A percentile compares a stretch with the other conserved stretches of the same genome.
Evolutionary conservation across 1,139 yeast genomes (phyloP).

Genomic region (Nakaseomyces kungkrabaensis): DNA sequence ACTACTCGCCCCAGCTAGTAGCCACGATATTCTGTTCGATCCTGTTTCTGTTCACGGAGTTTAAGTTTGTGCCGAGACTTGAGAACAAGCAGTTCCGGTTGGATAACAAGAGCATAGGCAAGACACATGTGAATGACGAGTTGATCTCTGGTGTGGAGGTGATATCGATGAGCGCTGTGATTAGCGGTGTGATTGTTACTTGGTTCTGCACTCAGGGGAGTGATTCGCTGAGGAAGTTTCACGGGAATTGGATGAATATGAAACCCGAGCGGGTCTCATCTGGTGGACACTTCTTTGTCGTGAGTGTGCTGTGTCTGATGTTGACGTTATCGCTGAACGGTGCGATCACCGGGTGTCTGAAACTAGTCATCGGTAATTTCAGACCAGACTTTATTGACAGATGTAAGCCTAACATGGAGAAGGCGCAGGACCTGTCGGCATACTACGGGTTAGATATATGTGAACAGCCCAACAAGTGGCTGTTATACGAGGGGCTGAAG

Average conservation of each 20-base stretch:
- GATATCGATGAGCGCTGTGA: conserved; percentile 14
- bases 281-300: conserved; percentile 17
- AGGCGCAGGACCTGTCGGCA: conserved; percentile 2
- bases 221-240: conserved; percentile 9
- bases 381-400: conserved; percentile 26
- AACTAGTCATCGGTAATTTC: conserved; percentile 19
- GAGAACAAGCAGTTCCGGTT: conserved; percentile 12
- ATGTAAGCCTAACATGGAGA: conserved; percentile 13
- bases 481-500: conserved; percentile 24
- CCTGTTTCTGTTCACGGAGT: conserved; percentile 16
- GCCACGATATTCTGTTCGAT: conserved; percentile 8
- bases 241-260: conserved; percentile 8
- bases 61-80: conserved; percentile 14
- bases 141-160: conserved; percentile 18
- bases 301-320: conserved; percentile 16
- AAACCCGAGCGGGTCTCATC: conserved; percentile 12
- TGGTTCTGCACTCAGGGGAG: conserved; percentile 17
- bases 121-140: conserved; percentile 16
- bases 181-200: conserved; percentile 13
- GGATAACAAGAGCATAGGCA: conserved; percentile 13
- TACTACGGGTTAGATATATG: conserved; percentile 14
- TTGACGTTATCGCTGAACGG: conserved; percentile 18
- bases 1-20: conserved; percentile 7
- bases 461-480: conserved; percentile 12
- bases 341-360: conserved; percentile 20